Evolutionary conservation across 768 basidiomycete genomes (phyloP).

Genomic region (Mycena galopus): DNA sequence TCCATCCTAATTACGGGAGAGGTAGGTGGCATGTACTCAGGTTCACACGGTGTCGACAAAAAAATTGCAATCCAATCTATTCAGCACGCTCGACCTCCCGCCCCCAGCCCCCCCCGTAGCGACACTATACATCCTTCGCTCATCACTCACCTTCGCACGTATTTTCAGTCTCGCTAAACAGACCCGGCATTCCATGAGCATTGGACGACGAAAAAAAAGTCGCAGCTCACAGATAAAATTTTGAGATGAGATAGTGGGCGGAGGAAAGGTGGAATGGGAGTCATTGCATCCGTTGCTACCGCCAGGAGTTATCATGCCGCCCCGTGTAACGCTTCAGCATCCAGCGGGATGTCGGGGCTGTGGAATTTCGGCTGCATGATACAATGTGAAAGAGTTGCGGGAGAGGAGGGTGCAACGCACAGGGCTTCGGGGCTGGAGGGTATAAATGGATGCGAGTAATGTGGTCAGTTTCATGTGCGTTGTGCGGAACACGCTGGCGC

Average conservation of each 20-base stretch:
- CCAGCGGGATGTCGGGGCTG: not conserved
- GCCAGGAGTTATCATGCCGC: not conserved
- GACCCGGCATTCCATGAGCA: no score
- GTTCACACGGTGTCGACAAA: not conserved
- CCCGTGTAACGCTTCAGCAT: not conserved
- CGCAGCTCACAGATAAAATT: slow-evolving; percentile 3
- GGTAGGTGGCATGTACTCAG: not conserved
- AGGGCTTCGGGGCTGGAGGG: not conserved
- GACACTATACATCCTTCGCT: no score
- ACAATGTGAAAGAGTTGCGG: not conserved
- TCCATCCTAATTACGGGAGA: slow-evolving; percentile 12
- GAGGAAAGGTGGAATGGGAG: slow-evolving; percentile 8
- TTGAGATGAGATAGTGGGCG: not conserved
- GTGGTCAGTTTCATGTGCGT: slow-evolving; percentile 3
- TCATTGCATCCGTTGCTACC: slow-evolving; percentile 3
- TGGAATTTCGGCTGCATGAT: not conserved
- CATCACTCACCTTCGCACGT: no score
- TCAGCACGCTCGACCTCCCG: no score
- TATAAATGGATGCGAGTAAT: not conserved
- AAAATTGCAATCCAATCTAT: no score
- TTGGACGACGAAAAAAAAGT: no score
- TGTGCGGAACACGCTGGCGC: not conserved
- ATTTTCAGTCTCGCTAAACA: no score
- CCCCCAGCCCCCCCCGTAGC: no score
- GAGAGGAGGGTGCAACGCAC: slow-evolving; percentile 1